These are phyloP conservation scores for Lasiosphaeria hispida DNA, from an alignment of 495 filamentous ascomycete genomes.

Conservation along the genomic window DNA sequence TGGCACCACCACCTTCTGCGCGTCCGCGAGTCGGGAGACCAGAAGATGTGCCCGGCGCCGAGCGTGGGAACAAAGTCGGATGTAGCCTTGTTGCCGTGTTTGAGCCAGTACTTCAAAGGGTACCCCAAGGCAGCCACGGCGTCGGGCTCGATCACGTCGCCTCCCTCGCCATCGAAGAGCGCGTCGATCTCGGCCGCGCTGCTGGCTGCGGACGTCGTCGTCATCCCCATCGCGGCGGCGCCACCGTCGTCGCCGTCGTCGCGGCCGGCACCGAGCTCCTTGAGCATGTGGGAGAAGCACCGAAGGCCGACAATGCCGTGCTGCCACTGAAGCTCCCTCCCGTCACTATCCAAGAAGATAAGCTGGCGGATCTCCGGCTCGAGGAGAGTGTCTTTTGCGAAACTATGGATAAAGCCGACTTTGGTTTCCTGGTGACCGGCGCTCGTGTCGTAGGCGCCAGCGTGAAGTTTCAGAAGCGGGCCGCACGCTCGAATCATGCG, in stretches of 20 bases:
- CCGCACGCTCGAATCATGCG: slow-evolving; percentile 9
- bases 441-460: background rate
- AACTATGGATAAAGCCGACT: slow-evolving; percentile 11
- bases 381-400: slow-evolving; percentile 10
- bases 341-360: slow-evolving; percentile 6
- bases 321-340: slow-evolving; percentile 15
- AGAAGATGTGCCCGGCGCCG: slow-evolving; percentile 14
- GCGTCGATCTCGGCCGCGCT: slow-evolving; percentile 6
- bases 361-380: slow-evolving; percentile 4
- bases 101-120: slow-evolving; percentile 14
- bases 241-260: slow-evolving; percentile 7
- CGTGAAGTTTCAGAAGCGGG: slow-evolving; percentile 10
- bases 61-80: slow-evolving; percentile 14
- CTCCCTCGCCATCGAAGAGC: slow-evolving; percentile 8
- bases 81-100: slow-evolving; percentile 11
- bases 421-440: slow-evolving; percentile 2
- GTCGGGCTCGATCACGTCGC: slow-evolving; percentile 8
- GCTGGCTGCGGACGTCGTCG: background rate
- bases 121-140: slow-evolving; percentile 9
- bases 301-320: slow-evolving; percentile 16
- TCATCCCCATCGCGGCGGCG: slow-evolving; percentile 1
- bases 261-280: background rate
- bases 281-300: slow-evolving; percentile 10
- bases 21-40: slow-evolving; percentile 13
- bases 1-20: slow-evolving; percentile 11